phyloP scores from a whole-genome alignment of 83 land plant species.

The Diphasiastrum complanatum region DNA sequence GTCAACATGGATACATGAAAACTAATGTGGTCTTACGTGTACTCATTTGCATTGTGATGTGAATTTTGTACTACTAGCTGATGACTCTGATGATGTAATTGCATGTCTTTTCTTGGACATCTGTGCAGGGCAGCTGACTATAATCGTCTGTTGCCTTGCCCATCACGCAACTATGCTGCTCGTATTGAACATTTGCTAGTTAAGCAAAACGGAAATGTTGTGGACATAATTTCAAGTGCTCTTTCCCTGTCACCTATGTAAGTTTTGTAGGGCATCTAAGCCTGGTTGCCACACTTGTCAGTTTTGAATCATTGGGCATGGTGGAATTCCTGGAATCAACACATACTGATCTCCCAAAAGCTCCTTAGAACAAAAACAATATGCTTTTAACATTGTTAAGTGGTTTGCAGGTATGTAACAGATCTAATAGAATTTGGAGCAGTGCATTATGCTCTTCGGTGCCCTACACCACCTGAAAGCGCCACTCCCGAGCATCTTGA shows the following conservation, averaged over 20 bases:
- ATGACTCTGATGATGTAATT: no score
- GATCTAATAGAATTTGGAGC: slow-evolving; percentile 96
- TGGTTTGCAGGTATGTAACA: slow-evolving; percentile 69
- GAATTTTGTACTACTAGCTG: no score
- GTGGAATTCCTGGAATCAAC: no score
- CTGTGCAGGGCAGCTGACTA: slow-evolving; percentile 47
- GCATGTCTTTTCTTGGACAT: no score
- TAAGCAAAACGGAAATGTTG: slow-evolving; percentile 59
- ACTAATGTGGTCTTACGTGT: no score
- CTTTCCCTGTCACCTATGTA: slow-evolving; percentile 76
- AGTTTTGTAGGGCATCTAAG: slow-evolving; percentile 25
- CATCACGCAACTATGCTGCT: slow-evolving; percentile 42
- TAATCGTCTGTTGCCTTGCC: slow-evolving; percentile 71
- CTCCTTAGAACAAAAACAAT: background rate
- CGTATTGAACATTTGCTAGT: slow-evolving; percentile 78
- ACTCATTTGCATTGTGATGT: no score
- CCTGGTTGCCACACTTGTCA: background rate
- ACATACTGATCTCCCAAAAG: background rate
- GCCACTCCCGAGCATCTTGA: slow-evolving; percentile 64
- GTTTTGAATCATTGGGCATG: background rate
- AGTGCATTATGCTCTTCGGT: slow-evolving; percentile 77
- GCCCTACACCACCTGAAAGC: slow-evolving; percentile 69
- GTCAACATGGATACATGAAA: no score
- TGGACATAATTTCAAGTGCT: slow-evolving; percentile 49
- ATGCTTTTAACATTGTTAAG: slow-evolving; percentile 9